Conservation (phyloP, 768 basidiomycete genomes). For the Solioccasus polychromus region DNA sequence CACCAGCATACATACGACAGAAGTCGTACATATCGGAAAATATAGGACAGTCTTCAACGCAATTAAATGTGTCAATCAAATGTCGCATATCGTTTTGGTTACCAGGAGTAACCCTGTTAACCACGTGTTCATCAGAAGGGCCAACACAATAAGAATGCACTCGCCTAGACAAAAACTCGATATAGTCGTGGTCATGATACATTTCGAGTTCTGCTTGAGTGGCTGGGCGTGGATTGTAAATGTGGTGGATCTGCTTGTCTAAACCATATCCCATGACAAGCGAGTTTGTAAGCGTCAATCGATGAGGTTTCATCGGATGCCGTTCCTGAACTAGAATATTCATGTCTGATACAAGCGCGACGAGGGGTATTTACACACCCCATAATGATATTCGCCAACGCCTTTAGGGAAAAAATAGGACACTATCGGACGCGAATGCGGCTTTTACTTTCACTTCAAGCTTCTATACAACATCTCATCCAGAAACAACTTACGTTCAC, state of each 20-base stretch:
- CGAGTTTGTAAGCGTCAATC: slow-evolving; percentile 93
- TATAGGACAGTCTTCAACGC: slow-evolving; percentile 95
- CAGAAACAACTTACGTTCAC: slow-evolving; percentile 55
- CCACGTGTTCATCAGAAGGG: background rate
- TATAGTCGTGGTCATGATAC: slow-evolving; percentile 94
- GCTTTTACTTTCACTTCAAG: slow-evolving; percentile 26
- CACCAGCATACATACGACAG: slow-evolving; percentile 91
- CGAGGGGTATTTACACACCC: slow-evolving; percentile 49
- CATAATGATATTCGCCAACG: slow-evolving; percentile 95
- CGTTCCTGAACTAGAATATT: slow-evolving; percentile 60
- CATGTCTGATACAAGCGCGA: slow-evolving; percentile 3
- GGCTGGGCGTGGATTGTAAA: slow-evolving; percentile 85
- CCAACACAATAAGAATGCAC: slow-evolving; percentile 17
- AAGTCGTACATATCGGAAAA: slow-evolving; percentile 95
- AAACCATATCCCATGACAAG: slow-evolving; percentile 95
- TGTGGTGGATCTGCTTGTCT: slow-evolving; percentile 91
- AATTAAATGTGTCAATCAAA: slow-evolving; percentile 85
- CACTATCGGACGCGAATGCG: slow-evolving; percentile 65
- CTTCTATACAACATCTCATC: background rate
- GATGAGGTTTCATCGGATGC: slow-evolving; percentile 98
- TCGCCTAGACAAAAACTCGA: slow-evolving; percentile 91
- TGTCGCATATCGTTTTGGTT: slow-evolving; percentile 66
- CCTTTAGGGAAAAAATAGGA: slow-evolving; percentile 96
- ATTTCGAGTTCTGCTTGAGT: slow-evolving; percentile 85
- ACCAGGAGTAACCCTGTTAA: slow-evolving; percentile 79